Percentiles rank a stretch among this genome's conserved stretches.
These are phyloP conservation scores for Gossypium bickii DNA, from an alignment of 345 rosid species.

Conservation along the genomic window DNA sequence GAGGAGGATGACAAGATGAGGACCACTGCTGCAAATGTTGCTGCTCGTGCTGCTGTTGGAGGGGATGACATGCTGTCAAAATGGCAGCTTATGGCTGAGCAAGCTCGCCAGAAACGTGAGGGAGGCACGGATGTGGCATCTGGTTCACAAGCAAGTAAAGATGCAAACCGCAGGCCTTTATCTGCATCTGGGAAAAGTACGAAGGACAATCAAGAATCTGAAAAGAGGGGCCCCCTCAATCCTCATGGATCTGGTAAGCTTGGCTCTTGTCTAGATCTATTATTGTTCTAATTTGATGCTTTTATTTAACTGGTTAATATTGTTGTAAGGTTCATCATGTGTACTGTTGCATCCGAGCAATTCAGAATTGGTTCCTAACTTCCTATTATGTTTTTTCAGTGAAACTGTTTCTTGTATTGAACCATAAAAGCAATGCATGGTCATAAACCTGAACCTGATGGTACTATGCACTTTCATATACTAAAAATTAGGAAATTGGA, in stretches of 20 bases:
- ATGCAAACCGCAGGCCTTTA: constrained; percentile 31
- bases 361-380: neutral
- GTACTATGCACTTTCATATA: neutral
- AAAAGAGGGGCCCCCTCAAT: constrained; percentile 37
- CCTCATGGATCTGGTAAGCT: constrained; percentile 48
- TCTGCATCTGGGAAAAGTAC: constrained; percentile 49
- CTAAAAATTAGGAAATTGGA: neutral
- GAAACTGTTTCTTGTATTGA: neutral
- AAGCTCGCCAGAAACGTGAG: constrained; percentile 85
- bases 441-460: neutral
- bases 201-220: constrained; percentile 56
- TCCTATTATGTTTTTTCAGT: neutral
- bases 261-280: neutral
- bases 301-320: constrained; percentile 1
- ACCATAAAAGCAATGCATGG: neutral
- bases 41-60: constrained; percentile 95
- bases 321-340: constrained; percentile 3
- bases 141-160: constrained; percentile 55
- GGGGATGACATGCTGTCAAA: constrained; percentile 89
- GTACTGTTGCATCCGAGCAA: neutral
- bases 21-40: constrained; percentile 93
- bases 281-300: neutral
- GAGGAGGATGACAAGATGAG: constrained; percentile 99
- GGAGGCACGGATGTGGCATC: constrained; percentile 44
- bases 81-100: constrained; percentile 98